Percentiles rank a stretch among this genome's conserved stretches.
These are phyloP conservation scores for Vitis riparia DNA, from an alignment of 164 flowering plant genomes.

Conservation along the genomic window DNA sequence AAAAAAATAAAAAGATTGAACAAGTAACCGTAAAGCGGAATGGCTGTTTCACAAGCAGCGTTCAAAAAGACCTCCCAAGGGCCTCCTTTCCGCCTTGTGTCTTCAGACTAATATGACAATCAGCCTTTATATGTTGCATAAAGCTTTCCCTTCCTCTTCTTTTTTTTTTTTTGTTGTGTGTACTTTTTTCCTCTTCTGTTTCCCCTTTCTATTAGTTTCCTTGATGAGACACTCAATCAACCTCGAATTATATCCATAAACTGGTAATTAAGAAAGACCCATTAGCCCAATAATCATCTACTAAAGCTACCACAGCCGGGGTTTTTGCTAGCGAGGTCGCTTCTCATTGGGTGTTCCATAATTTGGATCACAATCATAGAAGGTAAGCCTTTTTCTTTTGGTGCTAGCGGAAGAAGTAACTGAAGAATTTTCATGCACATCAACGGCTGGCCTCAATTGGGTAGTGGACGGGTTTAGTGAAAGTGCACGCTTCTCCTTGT, in stretches of 20 bases:
- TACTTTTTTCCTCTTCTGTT: neutral
- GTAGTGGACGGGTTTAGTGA: conserved; percentile 34
- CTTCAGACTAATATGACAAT: conserved; percentile 2
- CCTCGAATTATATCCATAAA: conserved; percentile 8
- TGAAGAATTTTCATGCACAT: conserved; percentile 19
- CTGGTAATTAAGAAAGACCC: neutral
- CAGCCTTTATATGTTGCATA: conserved; percentile 13
- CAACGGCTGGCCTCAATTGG: conserved; percentile 7
- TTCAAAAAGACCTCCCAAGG: conserved; percentile 6
- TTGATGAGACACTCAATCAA: conserved; percentile 10
- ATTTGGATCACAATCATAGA: conserved; percentile 20
- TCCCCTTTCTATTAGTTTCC: conserved; percentile 1
- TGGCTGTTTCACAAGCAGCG: neutral
- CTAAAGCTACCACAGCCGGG: neutral
- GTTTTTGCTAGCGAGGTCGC: conserved; percentile 1
- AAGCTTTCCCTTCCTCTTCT: conserved; percentile 7
- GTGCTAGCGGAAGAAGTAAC: conserved; percentile 19
- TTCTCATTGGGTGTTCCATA: conserved; percentile 16
- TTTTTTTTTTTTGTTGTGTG: conserved; percentile 4
- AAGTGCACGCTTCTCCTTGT: conserved; percentile 19
- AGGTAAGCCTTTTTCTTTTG: conserved; percentile 41
- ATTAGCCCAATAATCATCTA: neutral
- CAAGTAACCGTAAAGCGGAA: conserved; percentile 1
- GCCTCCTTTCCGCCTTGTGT: conserved; percentile 9
- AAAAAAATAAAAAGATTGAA: neutral